phyloP scores from a whole-genome alignment of 257 asterid species.

The Forsythia viridissima region DNA sequence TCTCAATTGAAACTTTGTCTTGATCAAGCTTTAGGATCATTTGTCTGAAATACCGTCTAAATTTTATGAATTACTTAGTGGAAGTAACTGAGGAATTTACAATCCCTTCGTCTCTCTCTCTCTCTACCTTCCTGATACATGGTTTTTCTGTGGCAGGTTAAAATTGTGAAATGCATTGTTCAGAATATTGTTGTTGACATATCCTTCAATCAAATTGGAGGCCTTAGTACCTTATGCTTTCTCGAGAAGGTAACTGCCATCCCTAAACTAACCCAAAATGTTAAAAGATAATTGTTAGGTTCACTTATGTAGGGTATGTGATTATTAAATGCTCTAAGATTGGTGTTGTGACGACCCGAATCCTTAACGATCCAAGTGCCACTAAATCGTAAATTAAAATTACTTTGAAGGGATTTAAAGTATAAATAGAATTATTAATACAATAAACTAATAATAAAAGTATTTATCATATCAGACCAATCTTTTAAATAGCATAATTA shows the following conservation, averaged over 20 bases:
- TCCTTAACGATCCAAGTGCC: too few relatives aligned
- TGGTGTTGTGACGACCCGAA: neutral
- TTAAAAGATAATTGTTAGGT: neutral
- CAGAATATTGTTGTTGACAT: slow-evolving; percentile 65
- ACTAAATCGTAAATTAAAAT: too few relatives aligned
- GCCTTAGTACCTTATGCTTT: slow-evolving; percentile 70
- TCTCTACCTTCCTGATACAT: neutral
- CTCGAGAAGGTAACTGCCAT: slow-evolving; percentile 63
- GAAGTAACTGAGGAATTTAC: neutral
- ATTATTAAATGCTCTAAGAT: neutral
- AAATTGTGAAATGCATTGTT: slow-evolving; percentile 69
- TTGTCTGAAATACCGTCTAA: neutral
- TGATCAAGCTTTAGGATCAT: slow-evolving; percentile 3
- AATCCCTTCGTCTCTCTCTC: neutral
- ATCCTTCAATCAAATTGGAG: slow-evolving; percentile 76
- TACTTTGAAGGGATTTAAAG: too few relatives aligned
- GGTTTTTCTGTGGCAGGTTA: slow-evolving; percentile 50
- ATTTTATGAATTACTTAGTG: slow-evolving; percentile 9
- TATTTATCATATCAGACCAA: too few relatives aligned
- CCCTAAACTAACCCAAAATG: neutral
- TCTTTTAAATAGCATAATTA: too few relatives aligned
- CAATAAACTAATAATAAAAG: too few relatives aligned
- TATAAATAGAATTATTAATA: too few relatives aligned
- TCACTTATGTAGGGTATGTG: neutral
- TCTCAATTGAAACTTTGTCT: slow-evolving; percentile 3